Percentiles rank a stretch among this genome's conserved stretches.
phyloP scores from a whole-genome alignment of 2,329 filamentous ascomycete genomes.

The Arthrocladium fulminans region DNA sequence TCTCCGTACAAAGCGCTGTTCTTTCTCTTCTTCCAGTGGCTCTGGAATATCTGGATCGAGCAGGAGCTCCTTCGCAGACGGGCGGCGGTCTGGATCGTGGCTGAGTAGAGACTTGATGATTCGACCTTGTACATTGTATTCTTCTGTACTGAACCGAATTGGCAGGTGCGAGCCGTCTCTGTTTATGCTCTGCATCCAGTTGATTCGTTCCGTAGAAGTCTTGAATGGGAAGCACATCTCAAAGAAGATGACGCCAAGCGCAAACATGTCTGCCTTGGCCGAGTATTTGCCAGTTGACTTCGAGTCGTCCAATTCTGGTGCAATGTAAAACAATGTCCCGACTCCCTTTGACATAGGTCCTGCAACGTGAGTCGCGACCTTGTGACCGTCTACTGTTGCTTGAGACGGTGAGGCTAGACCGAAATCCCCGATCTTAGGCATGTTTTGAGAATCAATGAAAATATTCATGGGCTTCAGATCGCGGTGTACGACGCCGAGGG shows the following conservation, averaged over 20 bases:
- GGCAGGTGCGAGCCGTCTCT: constrained; percentile 61
- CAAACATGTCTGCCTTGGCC: constrained; percentile 97
- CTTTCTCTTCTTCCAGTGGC: constrained; percentile 86
- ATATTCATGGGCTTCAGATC: constrained; percentile 97
- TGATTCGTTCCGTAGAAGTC: constrained; percentile 55
- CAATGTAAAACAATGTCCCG: constrained; percentile 81
- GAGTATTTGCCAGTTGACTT: constrained; percentile 69
- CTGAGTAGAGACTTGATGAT: constrained; percentile 73
- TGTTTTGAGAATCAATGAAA: constrained; percentile 83
- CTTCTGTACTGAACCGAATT: constrained; percentile 51
- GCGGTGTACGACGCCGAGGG: constrained; percentile 83
- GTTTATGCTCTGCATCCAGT: constrained; percentile 51
- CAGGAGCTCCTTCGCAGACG: constrained; percentile 71
- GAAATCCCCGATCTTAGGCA: constrained; percentile 94
- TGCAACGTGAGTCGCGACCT: constrained; percentile 47
- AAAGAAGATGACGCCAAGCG: constrained; percentile 92
- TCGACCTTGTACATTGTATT: constrained; percentile 45
- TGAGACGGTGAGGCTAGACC: constrained; percentile 75
- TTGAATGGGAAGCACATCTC: constrained; percentile 73
- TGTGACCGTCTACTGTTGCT: constrained; percentile 2
- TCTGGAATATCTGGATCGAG: constrained; percentile 80
- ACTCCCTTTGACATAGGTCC: constrained; percentile 39
- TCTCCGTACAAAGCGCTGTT: constrained; percentile 71
- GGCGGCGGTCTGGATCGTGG: constrained; percentile 73
- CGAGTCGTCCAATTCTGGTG: constrained; percentile 66